Base-by-base conservation (phyloP, 257 asterid genomes). In the Solanum chiquidenum region DNA sequence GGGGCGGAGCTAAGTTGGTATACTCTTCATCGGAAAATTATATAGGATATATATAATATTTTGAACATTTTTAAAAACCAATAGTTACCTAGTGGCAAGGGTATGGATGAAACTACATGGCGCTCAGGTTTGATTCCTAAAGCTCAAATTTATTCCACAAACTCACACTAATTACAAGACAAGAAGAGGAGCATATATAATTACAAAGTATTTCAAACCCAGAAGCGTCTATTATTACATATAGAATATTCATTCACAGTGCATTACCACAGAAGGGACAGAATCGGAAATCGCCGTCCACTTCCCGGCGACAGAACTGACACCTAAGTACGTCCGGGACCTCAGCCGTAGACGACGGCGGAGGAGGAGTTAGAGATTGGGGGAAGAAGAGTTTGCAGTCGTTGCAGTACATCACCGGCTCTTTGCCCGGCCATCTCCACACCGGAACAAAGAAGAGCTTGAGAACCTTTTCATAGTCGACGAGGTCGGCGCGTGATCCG, bases 391-490 rank as follows among this genome's bases (percentile, higher is more conserved):
- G 92, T 0, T 90, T 91, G 93, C 98, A 96, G 85, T 90, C 90
- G 12, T 88, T 60, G 83, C 98, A 95, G 90, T 91, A 92, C 95
- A 96, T 87, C 6, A 88, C 18, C 82, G 97, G 94, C 83, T 93
- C 92, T 85, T 95, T 93, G 4, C 96, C 98, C 12, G 97, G 96
- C 98, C 98, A 93, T 66, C 93, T 95, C 98, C 97, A 94, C 0
- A 94, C 96, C 27, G 98, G 98, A 31, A 96, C 92, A 91, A 96
- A 96, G 93, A 95, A 96, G 9, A 95, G 85, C 87, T 96, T 96
- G 71, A 96, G 88, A 52, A 94, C 96, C 37, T 93, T 96, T 23
- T 96, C 98, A 92, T 93, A 93, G 60, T 92, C 98, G 74, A 96
- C 97, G 18, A 96, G 95, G 89, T 96, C 98, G 35, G 96, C 94